A percentile compares a stretch with the other conserved stretches of the same genome.
These are phyloP conservation scores for Yamadazyma triangularis DNA, from an alignment of 1,139 yeast species.

Conservation along the genomic window DNA sequence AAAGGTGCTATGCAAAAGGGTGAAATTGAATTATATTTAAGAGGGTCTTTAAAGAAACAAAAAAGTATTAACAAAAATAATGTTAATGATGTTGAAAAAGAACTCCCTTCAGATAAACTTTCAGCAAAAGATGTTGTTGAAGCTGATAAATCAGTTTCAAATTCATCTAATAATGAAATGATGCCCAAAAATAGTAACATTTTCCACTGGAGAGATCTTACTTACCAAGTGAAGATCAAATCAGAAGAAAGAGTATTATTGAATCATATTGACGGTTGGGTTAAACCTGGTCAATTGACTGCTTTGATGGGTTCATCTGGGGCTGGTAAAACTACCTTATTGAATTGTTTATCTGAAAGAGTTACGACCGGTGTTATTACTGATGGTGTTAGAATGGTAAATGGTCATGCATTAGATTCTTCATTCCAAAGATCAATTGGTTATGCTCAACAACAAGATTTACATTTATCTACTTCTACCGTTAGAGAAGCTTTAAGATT, in stretches of 20 bases:
- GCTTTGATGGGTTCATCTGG: slow-evolving; percentile 82
- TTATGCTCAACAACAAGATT: slow-evolving; percentile 79
- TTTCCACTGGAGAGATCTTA: slow-evolving; percentile 77
- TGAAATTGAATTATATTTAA: slow-evolving; percentile 68
- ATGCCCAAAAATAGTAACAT: slow-evolving; percentile 24
- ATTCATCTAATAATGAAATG: neutral
- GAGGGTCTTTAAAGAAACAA: slow-evolving; percentile 21
- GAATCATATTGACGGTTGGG: slow-evolving; percentile 77
- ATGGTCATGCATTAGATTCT: slow-evolving; percentile 62
- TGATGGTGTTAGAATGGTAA: slow-evolving; percentile 66
- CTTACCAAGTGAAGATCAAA: slow-evolving; percentile 69
- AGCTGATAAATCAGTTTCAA: slow-evolving; percentile 2
- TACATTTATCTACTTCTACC: slow-evolving; percentile 69
- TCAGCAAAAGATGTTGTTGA: slow-evolving; percentile 16
- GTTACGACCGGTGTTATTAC: slow-evolving; percentile 75
- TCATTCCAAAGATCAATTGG: slow-evolving; percentile 82
- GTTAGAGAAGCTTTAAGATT: slow-evolving; percentile 75
- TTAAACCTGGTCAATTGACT: slow-evolving; percentile 51
- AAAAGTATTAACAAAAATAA: slow-evolving; percentile 14
- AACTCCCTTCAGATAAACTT: slow-evolving; percentile 14
- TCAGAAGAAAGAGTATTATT: slow-evolving; percentile 59
- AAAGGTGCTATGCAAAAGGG: slow-evolving; percentile 81
- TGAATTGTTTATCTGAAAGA: slow-evolving; percentile 75
- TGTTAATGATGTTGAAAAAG: slow-evolving; percentile 13
- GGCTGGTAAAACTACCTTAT: slow-evolving; percentile 75